These are phyloP conservation scores for Aspergillus incahuasiensis DNA, from an alignment of 495 filamentous ascomycete genomes.

Conservation along the genomic window DNA sequence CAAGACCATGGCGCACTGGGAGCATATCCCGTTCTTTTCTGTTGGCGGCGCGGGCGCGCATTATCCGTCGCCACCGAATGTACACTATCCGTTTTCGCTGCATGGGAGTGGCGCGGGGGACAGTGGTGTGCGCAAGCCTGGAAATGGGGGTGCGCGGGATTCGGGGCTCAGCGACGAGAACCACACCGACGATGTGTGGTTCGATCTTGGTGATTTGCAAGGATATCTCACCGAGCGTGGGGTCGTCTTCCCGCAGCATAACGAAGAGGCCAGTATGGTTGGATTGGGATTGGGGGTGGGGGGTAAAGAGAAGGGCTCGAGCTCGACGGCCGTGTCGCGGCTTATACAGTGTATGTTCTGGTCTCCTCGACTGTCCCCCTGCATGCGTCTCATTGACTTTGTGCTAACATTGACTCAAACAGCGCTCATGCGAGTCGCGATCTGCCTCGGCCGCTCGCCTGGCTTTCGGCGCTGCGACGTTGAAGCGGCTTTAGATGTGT, in stretches of 20 bases:
- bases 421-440: slow-evolving; percentile 33
- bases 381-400: too few species aligned
- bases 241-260: slow-evolving; percentile 17
- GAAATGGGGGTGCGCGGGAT: slow-evolving; percentile 17
- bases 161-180: slow-evolving; percentile 30
- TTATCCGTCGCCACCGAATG: slow-evolving; percentile 34
- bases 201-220: slow-evolving; percentile 69
- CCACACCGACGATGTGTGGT: slow-evolving; percentile 60
- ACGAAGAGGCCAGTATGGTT: neutral
- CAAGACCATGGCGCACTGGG: slow-evolving; percentile 48
- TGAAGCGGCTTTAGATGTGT: slow-evolving; percentile 18
- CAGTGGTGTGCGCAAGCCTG: slow-evolving; percentile 8
- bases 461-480: slow-evolving; percentile 23
- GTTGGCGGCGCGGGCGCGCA: slow-evolving; percentile 65
- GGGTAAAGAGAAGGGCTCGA: neutral
- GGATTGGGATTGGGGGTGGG: neutral
- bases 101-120: slow-evolving; percentile 24
- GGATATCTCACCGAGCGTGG: slow-evolving; percentile 48
- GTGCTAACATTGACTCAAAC: neutral
- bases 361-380: neutral
- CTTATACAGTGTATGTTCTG: slow-evolving; percentile 19
- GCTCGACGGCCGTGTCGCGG: neutral
- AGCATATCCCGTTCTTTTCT: slow-evolving; percentile 55
- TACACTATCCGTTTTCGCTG: slow-evolving; percentile 15
- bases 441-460: slow-evolving; percentile 46